These are phyloP conservation scores for Hypoxylon sp. DNA, from an alignment of 2,329 filamentous ascomycete species.

Conservation along the genomic window DNA sequence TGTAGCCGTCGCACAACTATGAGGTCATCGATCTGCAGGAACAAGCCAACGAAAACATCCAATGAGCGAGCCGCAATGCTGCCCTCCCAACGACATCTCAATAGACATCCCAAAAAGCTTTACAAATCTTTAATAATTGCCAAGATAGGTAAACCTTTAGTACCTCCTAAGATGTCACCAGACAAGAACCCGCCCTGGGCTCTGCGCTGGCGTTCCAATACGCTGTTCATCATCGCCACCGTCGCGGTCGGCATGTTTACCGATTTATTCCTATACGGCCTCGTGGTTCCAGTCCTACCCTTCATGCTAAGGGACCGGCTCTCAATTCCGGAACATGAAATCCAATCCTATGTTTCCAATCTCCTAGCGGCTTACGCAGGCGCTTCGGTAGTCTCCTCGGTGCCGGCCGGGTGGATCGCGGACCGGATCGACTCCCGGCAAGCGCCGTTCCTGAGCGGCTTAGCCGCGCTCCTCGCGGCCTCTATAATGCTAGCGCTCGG, in stretches of 20 bases:
- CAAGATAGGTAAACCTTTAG: too few relatives aligned
- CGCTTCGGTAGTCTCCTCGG: constrained; percentile 65
- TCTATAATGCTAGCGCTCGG: constrained; percentile 70
- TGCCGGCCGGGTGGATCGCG: constrained; percentile 68
- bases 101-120: neutral
- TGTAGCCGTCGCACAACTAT: constrained; percentile 25
- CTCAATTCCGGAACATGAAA: constrained; percentile 61
- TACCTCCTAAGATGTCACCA: neutral
- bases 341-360: constrained; percentile 68
- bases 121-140: neutral
- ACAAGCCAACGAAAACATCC: constrained; percentile 12
- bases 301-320: constrained; percentile 70
- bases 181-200: constrained; percentile 42
- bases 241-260: constrained; percentile 70
- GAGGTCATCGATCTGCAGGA: constrained; percentile 48
- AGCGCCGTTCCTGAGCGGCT: constrained; percentile 70
- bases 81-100: constrained; percentile 4
- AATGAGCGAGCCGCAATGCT: constrained; percentile 6
- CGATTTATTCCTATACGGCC: constrained; percentile 72
- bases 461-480: constrained; percentile 66
- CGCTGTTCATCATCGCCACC: constrained; percentile 71
- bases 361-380: constrained; percentile 70
- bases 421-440: constrained; percentile 68
- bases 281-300: constrained; percentile 71
- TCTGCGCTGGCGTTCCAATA: constrained; percentile 68